Evolutionary conservation across 345 rosid species (phyloP).

Genomic region (Eucalyptus brandiana): DNA sequence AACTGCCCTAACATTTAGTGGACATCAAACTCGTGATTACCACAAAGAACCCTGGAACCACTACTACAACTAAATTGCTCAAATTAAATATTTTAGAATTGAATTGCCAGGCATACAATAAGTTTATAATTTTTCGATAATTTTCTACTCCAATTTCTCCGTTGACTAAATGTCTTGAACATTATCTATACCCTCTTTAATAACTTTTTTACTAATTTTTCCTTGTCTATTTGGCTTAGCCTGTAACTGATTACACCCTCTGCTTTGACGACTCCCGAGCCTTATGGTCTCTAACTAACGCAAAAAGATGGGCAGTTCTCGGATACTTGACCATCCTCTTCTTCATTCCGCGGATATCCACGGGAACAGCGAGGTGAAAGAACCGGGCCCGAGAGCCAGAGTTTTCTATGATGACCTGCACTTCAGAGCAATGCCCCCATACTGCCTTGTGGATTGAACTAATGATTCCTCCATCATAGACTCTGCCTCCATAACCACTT

Average conservation of each 20-base stretch:
- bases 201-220: conserved; percentile 4
- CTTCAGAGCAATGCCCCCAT: conserved; percentile 7
- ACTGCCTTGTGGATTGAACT: conserved; percentile 38
- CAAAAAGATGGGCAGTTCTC: conserved; percentile 37
- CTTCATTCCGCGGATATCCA: conserved; percentile 62
- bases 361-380: conserved; percentile 29
- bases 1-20: neutral
- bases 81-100: too few relatives aligned
- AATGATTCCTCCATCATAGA: conserved; percentile 51
- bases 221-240: conserved; percentile 24
- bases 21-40: neutral
- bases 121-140: too few relatives aligned
- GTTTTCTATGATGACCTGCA: conserved; percentile 39
- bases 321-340: conserved; percentile 36
- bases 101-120: too few relatives aligned
- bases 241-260: conserved; percentile 27
- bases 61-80: neutral
- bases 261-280: conserved; percentile 18
- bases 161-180: neutral
- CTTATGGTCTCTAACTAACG: conserved; percentile 15
- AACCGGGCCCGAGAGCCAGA: conserved; percentile 47
- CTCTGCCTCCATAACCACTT: neutral
- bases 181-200: too few relatives aligned
- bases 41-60: neutral
- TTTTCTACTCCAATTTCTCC: neutral